These are phyloP conservation scores for Diutina catenulata DNA, from an alignment of 1,139 yeast genomes.

Conservation along the genomic window DNA sequence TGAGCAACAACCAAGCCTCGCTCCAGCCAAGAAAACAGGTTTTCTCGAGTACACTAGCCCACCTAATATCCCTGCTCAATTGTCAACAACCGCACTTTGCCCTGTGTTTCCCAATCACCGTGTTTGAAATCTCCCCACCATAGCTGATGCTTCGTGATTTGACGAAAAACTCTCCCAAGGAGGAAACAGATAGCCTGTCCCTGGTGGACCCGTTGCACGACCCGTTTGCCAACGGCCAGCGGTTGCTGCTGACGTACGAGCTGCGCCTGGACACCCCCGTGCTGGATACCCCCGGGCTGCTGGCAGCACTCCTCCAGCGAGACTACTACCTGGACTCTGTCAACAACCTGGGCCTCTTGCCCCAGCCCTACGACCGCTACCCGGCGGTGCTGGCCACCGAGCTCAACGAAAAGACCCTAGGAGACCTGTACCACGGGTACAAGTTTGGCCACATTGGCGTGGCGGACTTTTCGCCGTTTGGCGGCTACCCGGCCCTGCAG, in stretches of 20 bases:
- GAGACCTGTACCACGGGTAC: not conserved
- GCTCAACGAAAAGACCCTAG: slow-evolving; percentile 4
- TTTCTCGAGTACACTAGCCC: no score
- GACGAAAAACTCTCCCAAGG: not conserved
- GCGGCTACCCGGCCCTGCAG: slow-evolving; percentile 84
- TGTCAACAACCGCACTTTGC: no score
- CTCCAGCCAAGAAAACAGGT: no score
- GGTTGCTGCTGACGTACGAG: not conserved
- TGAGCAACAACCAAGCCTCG: no score
- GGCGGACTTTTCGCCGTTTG: slow-evolving; percentile 44
- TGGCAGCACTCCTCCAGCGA: not conserved
- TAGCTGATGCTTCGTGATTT: slow-evolving; percentile 4
- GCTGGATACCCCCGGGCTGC: slow-evolving; percentile 5
- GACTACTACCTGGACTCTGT: not conserved
- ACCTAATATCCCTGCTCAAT: no score
- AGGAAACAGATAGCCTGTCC: not conserved
- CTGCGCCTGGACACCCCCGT: slow-evolving; percentile 4
- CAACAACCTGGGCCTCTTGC: not conserved
- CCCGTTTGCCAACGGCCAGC: not conserved
- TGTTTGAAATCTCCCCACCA: no score
- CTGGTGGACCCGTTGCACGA: slow-evolving; percentile 3
- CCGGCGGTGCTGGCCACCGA: slow-evolving; percentile 3
- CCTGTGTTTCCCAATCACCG: no score
- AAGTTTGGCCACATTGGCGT: not conserved
- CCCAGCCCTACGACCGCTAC: slow-evolving; percentile 2